phyloP scores from a whole-genome alignment of 83 land plant genomes.

The Larix sibirica region DNA sequence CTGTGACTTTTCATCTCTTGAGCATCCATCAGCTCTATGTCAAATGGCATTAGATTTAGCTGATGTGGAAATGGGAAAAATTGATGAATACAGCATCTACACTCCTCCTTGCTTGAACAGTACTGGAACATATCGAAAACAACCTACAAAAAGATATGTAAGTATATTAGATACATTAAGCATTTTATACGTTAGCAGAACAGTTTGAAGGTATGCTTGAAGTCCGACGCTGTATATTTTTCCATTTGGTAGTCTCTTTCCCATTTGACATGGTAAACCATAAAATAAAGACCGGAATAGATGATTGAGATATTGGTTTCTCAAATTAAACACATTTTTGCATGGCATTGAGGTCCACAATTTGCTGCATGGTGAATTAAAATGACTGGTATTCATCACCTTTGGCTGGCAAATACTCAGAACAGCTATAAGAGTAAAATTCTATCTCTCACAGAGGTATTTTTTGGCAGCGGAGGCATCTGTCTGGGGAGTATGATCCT shows the following conservation, averaged over 20 bases:
- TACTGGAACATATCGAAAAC: slow-evolving; percentile 19
- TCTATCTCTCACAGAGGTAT: background rate
- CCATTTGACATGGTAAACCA: background rate
- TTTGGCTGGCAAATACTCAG: background rate
- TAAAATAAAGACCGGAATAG: too few relatives aligned
- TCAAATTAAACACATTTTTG: background rate
- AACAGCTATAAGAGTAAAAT: background rate
- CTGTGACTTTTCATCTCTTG: slow-evolving; percentile 60
- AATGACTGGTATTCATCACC: background rate
- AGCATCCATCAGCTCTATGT: slow-evolving; percentile 48
- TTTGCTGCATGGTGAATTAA: background rate
- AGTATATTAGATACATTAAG: background rate
- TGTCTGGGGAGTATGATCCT: slow-evolving; percentile 59
- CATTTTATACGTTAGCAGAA: background rate
- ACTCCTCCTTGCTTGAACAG: slow-evolving; percentile 59
- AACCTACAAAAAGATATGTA: slow-evolving; percentile 29
- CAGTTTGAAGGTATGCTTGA: background rate
- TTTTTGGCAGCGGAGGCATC: slow-evolving; percentile 3
- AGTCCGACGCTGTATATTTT: background rate
- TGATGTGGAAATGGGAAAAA: slow-evolving; percentile 62
- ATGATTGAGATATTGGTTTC: background rate
- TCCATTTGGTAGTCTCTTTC: background rate
- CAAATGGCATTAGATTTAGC: slow-evolving; percentile 58
- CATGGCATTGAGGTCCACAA: background rate
- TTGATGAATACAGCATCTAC: slow-evolving; percentile 84